These are phyloP conservation scores for Pyrenophora teres DNA, from an alignment of 2,329 filamentous ascomycete genomes.

Conservation along the genomic window DNA sequence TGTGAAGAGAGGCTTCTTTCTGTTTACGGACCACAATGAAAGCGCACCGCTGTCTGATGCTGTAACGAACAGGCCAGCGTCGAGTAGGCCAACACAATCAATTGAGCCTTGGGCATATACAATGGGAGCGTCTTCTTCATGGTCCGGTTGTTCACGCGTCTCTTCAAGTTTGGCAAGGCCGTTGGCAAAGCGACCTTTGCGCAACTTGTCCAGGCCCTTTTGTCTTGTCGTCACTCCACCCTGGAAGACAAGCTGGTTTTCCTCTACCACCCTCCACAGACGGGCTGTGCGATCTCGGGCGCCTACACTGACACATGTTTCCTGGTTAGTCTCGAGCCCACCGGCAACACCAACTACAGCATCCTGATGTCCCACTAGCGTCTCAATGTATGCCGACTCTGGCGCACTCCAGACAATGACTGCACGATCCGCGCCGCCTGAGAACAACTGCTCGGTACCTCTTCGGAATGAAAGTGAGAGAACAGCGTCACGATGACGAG, in stretches of 20 bases:
- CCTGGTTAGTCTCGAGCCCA: slow-evolving; percentile 66
- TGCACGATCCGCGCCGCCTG: slow-evolving; percentile 85
- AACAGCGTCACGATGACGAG: slow-evolving; percentile 88
- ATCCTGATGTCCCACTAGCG: slow-evolving; percentile 94
- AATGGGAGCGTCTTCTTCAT: slow-evolving; percentile 46
- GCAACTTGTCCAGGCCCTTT: slow-evolving; percentile 46
- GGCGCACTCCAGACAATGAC: slow-evolving; percentile 95
- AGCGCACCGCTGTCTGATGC: slow-evolving; percentile 90
- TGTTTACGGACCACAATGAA: slow-evolving; percentile 84
- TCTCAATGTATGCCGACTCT: slow-evolving; percentile 92
- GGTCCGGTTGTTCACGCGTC: slow-evolving; percentile 30
- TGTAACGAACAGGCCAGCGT: slow-evolving; percentile 86
- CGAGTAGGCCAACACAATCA: slow-evolving; percentile 89
- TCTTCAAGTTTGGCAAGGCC: slow-evolving; percentile 15
- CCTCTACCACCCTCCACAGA: slow-evolving; percentile 94
- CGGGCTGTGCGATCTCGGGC: slow-evolving; percentile 88
- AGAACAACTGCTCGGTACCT: slow-evolving; percentile 89
- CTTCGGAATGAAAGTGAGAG: slow-evolving; percentile 83
- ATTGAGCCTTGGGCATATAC: slow-evolving; percentile 77
- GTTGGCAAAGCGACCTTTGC: slow-evolving; percentile 43
- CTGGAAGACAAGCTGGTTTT: slow-evolving; percentile 92
- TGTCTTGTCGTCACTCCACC: slow-evolving; percentile 66
- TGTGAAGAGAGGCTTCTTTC: slow-evolving; percentile 91
- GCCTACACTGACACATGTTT: slow-evolving; percentile 89
- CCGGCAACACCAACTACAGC: slow-evolving; percentile 78